Evolutionary conservation across 495 filamentous ascomycete species (phyloP).

Genomic region (Penicillium cosmopolitanum): DNA sequence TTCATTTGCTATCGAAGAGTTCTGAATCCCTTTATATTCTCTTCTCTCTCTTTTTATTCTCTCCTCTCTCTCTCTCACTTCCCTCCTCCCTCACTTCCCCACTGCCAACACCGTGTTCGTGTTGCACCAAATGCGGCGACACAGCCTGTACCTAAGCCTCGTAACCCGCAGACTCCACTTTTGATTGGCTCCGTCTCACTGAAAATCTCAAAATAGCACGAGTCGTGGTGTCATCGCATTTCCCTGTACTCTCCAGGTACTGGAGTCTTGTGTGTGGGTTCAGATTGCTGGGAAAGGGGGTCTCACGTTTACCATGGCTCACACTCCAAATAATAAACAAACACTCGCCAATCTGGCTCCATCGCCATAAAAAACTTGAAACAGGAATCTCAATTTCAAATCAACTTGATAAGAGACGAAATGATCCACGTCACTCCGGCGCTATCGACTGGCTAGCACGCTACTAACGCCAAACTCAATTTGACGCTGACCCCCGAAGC

Average conservation of each 20-base stretch:
- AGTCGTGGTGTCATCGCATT: conserved; percentile 22
- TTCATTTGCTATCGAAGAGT: too few relatives aligned
- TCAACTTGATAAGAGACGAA: not conserved
- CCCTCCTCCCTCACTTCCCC: too few relatives aligned
- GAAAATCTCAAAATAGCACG: conserved; percentile 20
- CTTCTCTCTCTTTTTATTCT: too few relatives aligned
- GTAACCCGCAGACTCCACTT: not conserved
- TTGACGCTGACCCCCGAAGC: not conserved
- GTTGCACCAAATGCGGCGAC: conserved; percentile 1
- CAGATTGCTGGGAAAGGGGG: not conserved
- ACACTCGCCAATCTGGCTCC: not conserved
- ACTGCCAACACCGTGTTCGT: not conserved
- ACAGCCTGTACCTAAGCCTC: conserved; percentile 1
- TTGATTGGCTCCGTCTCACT: conserved; percentile 26
- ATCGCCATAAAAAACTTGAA: not conserved
- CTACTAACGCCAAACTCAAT: not conserved
- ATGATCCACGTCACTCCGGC: not conserved
- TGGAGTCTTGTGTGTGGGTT: not conserved
- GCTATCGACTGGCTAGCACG: not conserved
- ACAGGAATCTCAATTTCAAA: not conserved
- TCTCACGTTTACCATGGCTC: not conserved
- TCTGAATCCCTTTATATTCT: too few relatives aligned
- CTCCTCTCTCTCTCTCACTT: too few relatives aligned
- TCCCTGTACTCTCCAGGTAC: not conserved
- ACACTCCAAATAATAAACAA: not conserved